Evolutionary conservation across 306 rosid genomes (phyloP).

Genomic region (Urtica urens): DNA sequence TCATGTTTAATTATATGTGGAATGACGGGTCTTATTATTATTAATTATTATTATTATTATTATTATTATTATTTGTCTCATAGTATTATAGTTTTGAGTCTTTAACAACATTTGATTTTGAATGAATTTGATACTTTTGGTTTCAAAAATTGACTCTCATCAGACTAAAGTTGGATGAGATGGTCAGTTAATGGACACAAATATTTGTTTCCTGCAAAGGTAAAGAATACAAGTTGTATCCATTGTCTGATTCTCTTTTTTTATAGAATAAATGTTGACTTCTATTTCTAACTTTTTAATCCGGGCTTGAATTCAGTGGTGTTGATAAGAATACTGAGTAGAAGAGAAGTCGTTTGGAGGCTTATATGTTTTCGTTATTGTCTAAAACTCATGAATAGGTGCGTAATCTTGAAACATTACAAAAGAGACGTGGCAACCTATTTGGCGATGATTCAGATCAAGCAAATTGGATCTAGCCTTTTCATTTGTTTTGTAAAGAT

Average conservation of each 20-base stretch:
- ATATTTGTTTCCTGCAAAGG: constrained; percentile 13
- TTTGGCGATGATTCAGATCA: too few species aligned
- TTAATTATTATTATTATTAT: not conserved
- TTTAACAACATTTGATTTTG: not conserved
- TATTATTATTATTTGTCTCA: not conserved
- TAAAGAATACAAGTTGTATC: not conserved
- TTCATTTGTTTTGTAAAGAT: too few species aligned
- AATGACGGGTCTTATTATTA: too few species aligned
- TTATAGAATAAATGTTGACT: not conserved
- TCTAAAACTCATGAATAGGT: not conserved
- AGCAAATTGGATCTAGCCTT: too few species aligned
- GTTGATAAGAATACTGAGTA: constrained; percentile 2
- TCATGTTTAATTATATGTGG: too few species aligned
- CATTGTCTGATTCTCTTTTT: constrained; percentile 7
- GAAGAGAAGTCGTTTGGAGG: not conserved
- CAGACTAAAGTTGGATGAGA: constrained; percentile 53
- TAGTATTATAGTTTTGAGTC: not conserved
- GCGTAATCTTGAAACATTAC: too few species aligned
- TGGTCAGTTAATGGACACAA: constrained; percentile 26
- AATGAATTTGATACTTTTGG: not conserved
- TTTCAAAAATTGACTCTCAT: constrained; percentile 47
- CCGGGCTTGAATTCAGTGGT: constrained; percentile 5
- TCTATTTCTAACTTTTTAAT: constrained; percentile 1
- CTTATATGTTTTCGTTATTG: not conserved
- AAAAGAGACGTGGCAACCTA: too few species aligned